Evolutionary conservation across 1,284 basidiomycete species (phyloP).

Genomic region (Cryptococcus hybrid): DNA sequence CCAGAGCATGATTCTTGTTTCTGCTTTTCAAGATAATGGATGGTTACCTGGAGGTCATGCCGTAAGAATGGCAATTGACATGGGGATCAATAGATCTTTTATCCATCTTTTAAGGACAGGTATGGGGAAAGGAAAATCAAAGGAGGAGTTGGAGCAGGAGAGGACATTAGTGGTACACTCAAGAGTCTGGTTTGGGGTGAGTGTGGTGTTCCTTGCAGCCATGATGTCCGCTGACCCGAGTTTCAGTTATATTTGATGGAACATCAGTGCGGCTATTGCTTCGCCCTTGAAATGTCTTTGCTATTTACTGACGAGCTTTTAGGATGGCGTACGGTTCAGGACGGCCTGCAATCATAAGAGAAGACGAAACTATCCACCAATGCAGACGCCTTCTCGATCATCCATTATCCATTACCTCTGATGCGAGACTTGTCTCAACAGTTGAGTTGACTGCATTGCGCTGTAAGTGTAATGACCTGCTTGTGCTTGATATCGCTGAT

Average conservation of each 20-base stretch:
- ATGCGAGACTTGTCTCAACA: conserved; percentile 90
- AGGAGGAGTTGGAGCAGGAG: conserved; percentile 62
- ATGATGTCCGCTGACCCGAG: background rate
- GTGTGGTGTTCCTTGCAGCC: conserved; percentile 4
- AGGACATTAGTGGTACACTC: conserved; percentile 73
- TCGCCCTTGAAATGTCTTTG: background rate
- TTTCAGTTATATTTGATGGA: conserved; percentile 77
- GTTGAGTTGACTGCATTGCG: conserved; percentile 52
- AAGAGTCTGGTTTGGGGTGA: conserved; percentile 76
- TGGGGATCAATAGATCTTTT: conserved; percentile 87
- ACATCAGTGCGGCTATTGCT: conserved; percentile 66
- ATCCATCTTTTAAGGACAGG: conserved; percentile 73
- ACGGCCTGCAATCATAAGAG: conserved; percentile 82
- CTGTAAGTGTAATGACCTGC: conserved; percentile 17
- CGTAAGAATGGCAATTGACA: conserved; percentile 87
- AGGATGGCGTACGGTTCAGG: conserved; percentile 85
- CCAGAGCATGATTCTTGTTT: conserved; percentile 84
- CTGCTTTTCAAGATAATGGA: conserved; percentile 87
- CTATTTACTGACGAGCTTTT: conserved; percentile 1
- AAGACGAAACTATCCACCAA: conserved; percentile 82
- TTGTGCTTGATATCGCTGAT: background rate
- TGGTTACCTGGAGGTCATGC: conserved; percentile 90
- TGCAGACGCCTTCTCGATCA: conserved; percentile 79
- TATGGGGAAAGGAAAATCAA: conserved; percentile 61
- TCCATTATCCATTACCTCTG: conserved; percentile 83